Conservation (phyloP, 306 rosid species). For the Ormosia emarginata region DNA sequence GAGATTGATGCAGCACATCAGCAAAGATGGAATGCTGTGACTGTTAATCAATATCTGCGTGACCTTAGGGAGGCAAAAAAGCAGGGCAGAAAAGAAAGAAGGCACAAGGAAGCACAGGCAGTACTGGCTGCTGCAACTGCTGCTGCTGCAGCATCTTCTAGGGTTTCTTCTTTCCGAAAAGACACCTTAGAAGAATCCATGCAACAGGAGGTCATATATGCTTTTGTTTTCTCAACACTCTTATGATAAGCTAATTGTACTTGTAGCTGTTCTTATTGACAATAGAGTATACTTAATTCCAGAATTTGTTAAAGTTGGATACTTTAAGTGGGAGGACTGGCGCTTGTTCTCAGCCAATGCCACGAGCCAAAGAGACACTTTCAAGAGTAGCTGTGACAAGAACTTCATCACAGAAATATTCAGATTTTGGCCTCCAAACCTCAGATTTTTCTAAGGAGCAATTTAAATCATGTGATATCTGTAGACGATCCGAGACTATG, state of each 20-base stretch:
- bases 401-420: conserved; percentile 63
- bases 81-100: conserved; percentile 92
- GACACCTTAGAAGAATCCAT: conserved; percentile 64
- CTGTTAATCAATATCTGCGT: conserved; percentile 69
- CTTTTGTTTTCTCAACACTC: background rate
- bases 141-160: conserved; percentile 92
- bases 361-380: conserved; percentile 81
- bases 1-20: conserved; percentile 67
- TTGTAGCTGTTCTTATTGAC: conserved; percentile 11
- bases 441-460: conserved; percentile 78
- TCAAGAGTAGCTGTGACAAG: conserved; percentile 68
- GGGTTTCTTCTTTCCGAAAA: conserved; percentile 86
- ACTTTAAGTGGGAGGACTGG: conserved; percentile 49
- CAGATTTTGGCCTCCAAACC: conserved; percentile 43
- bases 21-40: conserved; percentile 85
- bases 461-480: conserved; percentile 78
- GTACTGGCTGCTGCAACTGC: conserved; percentile 99
- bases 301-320: conserved; percentile 55
- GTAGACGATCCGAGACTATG: conserved; percentile 77
- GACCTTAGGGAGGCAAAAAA: conserved; percentile 92
- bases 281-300: conserved; percentile 9
- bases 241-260: background rate
- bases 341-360: conserved; percentile 67
- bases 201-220: conserved; percentile 64
- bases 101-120: conserved; percentile 96